These are phyloP conservation scores for Gorgonomyces haynaldii DNA, from an alignment of 192 early-diverging fungal genomes.

Conservation along the genomic window DNA sequence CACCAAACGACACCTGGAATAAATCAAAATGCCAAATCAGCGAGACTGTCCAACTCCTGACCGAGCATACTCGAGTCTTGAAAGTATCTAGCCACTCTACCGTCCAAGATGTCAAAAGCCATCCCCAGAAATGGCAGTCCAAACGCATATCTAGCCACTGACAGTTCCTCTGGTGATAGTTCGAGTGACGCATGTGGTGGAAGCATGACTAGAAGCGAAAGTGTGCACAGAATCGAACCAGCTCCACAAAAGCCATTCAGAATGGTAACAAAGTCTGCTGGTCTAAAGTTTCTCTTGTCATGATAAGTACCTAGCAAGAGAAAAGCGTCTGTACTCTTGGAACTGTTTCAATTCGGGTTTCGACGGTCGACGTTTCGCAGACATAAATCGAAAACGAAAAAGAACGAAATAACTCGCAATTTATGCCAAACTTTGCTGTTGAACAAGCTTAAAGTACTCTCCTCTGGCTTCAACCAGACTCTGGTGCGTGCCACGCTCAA, in stretches of 20 bases:
- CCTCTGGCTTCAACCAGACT: conserved; percentile 48
- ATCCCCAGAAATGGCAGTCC: not conserved
- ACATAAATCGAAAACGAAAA: no score
- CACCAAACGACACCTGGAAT: conserved; percentile 67
- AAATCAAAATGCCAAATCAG: no score
- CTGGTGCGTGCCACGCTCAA: conserved; percentile 58
- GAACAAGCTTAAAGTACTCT: conserved; percentile 49
- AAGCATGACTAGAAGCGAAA: not conserved
- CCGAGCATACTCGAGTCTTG: conserved; percentile 37
- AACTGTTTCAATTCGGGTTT: no score
- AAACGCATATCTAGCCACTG: not conserved
- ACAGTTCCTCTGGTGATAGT: not conserved
- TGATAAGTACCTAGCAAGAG: no score
- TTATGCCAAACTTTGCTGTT: conserved; percentile 45
- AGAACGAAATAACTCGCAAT: no score
- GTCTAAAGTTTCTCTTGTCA: conserved; percentile 21
- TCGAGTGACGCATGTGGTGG: not conserved
- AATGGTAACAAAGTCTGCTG: conserved; percentile 1
- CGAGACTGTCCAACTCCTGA: conserved; percentile 81
- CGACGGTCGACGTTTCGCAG: no score
- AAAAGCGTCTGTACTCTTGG: no score
- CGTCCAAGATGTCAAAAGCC: not conserved
- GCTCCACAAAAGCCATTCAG: not conserved
- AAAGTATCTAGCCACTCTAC: conserved; percentile 1
- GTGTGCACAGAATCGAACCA: not conserved